Evolutionary conservation across 208 protist genomes (phyloP).

Genomic region (Novymonas esmeraldas): DNA sequence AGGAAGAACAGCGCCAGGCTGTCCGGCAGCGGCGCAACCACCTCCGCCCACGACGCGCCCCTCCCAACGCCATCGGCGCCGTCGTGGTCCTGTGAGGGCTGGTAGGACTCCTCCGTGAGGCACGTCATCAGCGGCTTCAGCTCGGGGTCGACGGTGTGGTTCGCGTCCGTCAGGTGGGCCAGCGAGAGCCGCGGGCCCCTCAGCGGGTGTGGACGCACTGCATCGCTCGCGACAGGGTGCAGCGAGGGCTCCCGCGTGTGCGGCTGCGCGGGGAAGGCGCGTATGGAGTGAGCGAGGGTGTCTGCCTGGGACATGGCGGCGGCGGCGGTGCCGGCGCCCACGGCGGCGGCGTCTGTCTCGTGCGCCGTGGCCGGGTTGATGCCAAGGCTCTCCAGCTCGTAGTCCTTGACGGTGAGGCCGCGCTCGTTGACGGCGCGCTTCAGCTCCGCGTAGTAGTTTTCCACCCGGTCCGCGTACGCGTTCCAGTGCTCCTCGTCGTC

Average conservation of each 20-base stretch:
- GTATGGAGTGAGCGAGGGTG: constrained; percentile 19
- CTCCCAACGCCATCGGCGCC: neutral
- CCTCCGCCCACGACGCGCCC: constrained; percentile 33
- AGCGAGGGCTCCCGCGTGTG: constrained; percentile 6
- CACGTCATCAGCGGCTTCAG: constrained; percentile 45
- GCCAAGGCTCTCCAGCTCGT: constrained; percentile 52
- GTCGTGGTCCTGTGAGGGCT: constrained; percentile 8
- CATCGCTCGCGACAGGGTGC: neutral
- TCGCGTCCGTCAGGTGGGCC: no score
- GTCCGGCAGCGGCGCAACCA: constrained; percentile 38
- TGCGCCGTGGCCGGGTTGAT: constrained; percentile 12
- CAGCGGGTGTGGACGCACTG: neutral
- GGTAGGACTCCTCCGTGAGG: constrained; percentile 20
- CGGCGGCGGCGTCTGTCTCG: neutral
- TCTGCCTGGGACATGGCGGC: constrained; percentile 13
- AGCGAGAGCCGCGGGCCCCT: neutral
- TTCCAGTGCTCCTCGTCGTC: constrained; percentile 46
- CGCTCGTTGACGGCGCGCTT: constrained; percentile 45
- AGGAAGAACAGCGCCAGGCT: constrained; percentile 58
- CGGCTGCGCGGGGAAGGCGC: constrained; percentile 7
- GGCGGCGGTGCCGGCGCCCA: neutral
- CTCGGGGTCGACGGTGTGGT: constrained; percentile 9
- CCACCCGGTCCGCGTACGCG: constrained; percentile 35
- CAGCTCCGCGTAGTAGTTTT: constrained; percentile 58
- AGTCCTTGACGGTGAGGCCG: constrained; percentile 75